Evolutionary conservation across 139 green algal species (phyloP), one percentile per base, ranked within the genome.

Genomic region (Picochlorum sp.): DNA sequence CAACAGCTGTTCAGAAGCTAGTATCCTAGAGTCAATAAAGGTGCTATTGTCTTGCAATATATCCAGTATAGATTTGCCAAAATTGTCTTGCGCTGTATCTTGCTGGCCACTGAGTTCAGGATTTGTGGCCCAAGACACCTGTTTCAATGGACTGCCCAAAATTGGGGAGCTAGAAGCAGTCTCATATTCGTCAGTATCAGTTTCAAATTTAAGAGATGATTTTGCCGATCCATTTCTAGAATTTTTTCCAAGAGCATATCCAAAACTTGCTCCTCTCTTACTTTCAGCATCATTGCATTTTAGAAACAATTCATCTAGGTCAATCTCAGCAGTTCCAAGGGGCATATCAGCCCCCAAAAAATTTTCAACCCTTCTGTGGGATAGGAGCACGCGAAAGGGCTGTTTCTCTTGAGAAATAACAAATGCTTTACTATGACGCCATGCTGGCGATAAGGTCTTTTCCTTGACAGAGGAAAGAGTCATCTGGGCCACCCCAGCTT

Each of bases 331-430:
- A 36, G 12, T 44, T 14, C 64, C 64, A 35, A 72, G 64, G 5
- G 64, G 64, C 44, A 72, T 47, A 28, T 72, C 64, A 2, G 64
- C 64, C n/a, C 64, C 64, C 41, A 72, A 32, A 3, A 61, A 45
- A 22, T 44, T 18, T 31, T 50, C 51, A n/a, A 69, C 39, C 28
- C 64, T 61, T 56, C 63, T 65, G 45, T 72, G 64, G 4, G 64
- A 64, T 4, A 72, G 33, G n/a, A 72, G 45, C 43, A 72, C 31
- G 33, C 57, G 45, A 36, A 72, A 28, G 20, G 45, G 35, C 44
- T 72, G 64, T 36, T 31, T 49, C 5, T 25, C 18, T 28, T 31
- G 50, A 33, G 20, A 56, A 26, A 72, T 33, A 16, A 64, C 64
- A 61, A 72, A 72, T 2, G 36, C 13, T 24, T 55, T 65, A 30